Percentiles rank a stretch among this genome's conserved stretches.
phyloP scores from a whole-genome alignment of 805 yeast species.

The Suhomyces faveliae region DNA sequence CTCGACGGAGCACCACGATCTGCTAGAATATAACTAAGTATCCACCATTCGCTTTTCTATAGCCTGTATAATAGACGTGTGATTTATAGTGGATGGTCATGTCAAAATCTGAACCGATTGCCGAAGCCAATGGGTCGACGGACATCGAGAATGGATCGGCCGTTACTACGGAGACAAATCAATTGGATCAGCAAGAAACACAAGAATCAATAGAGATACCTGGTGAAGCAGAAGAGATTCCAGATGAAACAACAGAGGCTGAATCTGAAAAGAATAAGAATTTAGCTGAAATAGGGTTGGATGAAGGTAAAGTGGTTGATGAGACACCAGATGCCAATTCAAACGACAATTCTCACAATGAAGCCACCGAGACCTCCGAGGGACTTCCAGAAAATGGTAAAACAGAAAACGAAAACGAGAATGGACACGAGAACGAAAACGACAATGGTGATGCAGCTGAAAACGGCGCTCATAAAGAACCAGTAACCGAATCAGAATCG shows the following conservation, averaged over 20 bases:
- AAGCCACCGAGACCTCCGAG: too few species aligned
- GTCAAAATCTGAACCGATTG: constrained; percentile 1
- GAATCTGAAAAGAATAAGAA: neutral
- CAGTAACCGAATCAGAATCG: neutral
- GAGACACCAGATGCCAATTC: neutral
- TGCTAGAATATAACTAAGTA: neutral
- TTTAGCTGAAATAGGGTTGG: constrained; percentile 1
- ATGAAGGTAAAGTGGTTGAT: neutral
- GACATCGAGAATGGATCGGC: neutral
- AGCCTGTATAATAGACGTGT: neutral
- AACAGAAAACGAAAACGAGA: too few species aligned
- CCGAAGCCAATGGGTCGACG: neutral
- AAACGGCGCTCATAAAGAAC: neutral
- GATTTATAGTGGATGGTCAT: neutral
- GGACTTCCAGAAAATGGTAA: too few species aligned
- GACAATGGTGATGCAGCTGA: neutral
- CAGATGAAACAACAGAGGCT: constrained; percentile 1
- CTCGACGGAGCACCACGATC: neutral
- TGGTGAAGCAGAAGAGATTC: neutral
- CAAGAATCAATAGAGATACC: neutral
- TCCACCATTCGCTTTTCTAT: neutral
- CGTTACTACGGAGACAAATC: constrained; percentile 1
- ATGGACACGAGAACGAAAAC: too few species aligned
- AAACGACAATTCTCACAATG: too few species aligned
- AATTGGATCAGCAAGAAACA: constrained; percentile 1